phyloP scores from a whole-genome alignment of 768 basidiomycete genomes.

The Boletales sp. region DNA sequence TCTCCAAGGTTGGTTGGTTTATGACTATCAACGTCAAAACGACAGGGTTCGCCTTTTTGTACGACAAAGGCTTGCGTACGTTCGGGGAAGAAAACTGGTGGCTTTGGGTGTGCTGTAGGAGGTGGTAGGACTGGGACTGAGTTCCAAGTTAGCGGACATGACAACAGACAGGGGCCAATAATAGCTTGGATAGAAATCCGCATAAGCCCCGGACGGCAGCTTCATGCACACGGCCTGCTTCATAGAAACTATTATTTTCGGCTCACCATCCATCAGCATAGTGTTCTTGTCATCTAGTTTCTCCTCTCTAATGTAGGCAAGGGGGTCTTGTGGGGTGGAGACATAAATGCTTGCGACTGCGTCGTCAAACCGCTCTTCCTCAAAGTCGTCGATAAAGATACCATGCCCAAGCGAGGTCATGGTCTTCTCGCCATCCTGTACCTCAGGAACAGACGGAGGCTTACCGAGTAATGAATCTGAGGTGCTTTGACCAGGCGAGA shows the following conservation, averaged over 20 bases:
- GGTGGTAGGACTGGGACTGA: constrained; percentile 55
- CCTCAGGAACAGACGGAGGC: constrained; percentile 14
- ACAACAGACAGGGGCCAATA: constrained; percentile 16
- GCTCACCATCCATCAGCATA: constrained; percentile 57
- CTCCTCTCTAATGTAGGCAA: constrained; percentile 49
- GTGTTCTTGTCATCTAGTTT: constrained; percentile 48
- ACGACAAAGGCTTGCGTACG: constrained; percentile 27
- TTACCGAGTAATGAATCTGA: constrained; percentile 22
- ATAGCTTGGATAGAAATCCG: constrained; percentile 16
- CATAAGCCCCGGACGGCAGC: constrained; percentile 20
- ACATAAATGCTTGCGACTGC: constrained; percentile 34
- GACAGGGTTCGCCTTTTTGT: constrained; percentile 12
- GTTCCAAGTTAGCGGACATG: constrained; percentile 16
- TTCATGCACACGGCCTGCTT: constrained; percentile 8
- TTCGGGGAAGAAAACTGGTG: constrained; percentile 31
- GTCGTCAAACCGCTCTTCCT: constrained; percentile 25
- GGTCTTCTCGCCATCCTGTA: not conserved
- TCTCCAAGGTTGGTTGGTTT: constrained; percentile 2
- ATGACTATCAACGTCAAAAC: not conserved
- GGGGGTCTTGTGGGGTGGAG: constrained; percentile 21
- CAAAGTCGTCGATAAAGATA: not conserved
- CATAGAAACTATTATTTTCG: constrained; percentile 9
- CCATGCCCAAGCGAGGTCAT: not conserved
- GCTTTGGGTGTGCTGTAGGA: constrained; percentile 46
- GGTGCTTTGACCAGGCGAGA: constrained; percentile 15